These are phyloP conservation scores for Adansonia rubrostipa DNA, from an alignment of 441 rosid genomes.

Conservation along the genomic window DNA sequence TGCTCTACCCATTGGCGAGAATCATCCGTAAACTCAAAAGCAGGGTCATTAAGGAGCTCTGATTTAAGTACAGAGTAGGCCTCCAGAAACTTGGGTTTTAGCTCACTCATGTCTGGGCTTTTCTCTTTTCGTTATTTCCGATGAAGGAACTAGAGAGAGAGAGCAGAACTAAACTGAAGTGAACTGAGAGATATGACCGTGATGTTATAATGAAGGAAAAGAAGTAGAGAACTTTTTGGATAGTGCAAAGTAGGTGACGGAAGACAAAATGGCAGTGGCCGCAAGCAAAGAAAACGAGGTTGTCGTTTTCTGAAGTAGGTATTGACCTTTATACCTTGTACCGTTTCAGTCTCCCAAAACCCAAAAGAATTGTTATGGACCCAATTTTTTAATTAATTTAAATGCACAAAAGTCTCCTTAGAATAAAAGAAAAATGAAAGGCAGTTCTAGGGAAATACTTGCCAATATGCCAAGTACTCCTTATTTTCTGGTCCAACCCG, in stretches of 20 bases:
- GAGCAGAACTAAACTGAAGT: neutral
- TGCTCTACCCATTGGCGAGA: slow-evolving; percentile 53
- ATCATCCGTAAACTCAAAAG: slow-evolving; percentile 47
- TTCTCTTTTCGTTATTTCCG: neutral
- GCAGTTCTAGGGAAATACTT: too few species aligned
- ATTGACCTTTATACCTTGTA: neutral
- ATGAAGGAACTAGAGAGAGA: neutral
- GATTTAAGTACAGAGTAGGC: slow-evolving; percentile 45
- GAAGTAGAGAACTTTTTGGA: neutral
- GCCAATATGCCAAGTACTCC: neutral
- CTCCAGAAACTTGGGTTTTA: slow-evolving; percentile 39
- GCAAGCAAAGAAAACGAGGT: neutral
- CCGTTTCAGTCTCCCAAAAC: neutral
- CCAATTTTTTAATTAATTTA: neutral
- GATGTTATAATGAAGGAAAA: neutral
- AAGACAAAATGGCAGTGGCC: neutral
- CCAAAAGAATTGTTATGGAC: neutral
- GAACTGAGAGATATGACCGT: neutral
- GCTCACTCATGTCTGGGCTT: slow-evolving; percentile 32
- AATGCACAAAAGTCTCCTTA: neutral
- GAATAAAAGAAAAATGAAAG: too few species aligned
- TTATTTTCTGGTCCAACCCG: slow-evolving; percentile 7
- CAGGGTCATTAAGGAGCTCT: slow-evolving; percentile 52
- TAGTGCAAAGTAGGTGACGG: neutral
- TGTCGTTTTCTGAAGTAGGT: neutral